Percentiles rank a stretch among this genome's conserved stretches.
phyloP scores from a whole-genome alignment of 768 basidiomycete genomes.

The Pisolithus microcarpus region DNA sequence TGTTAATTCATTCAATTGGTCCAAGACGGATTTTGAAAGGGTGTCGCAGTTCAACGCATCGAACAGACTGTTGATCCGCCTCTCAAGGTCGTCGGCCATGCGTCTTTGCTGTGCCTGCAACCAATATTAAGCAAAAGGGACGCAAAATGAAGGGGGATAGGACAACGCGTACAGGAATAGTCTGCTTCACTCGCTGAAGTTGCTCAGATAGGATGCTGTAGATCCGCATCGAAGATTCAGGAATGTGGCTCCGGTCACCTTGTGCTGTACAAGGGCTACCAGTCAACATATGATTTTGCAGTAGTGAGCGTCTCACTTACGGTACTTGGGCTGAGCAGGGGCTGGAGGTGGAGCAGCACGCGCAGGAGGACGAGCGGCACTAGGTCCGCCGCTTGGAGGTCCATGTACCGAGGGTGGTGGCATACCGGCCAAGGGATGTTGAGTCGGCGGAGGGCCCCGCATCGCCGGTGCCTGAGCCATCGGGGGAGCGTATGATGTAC shows the following conservation, averaged over 20 bases:
- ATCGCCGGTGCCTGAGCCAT: slow-evolving; percentile 23
- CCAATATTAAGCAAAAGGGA: neutral
- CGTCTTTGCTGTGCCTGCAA: slow-evolving; percentile 76
- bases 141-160: neutral
- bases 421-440: slow-evolving; percentile 9
- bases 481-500: slow-evolving; percentile 25
- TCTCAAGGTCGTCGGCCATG: slow-evolving; percentile 79
- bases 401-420: slow-evolving; percentile 7
- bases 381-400: slow-evolving; percentile 24
- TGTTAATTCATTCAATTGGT: slow-evolving; percentile 62
- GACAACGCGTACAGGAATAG: slow-evolving; percentile 53
- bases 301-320: slow-evolving; percentile 33
- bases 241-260: slow-evolving; percentile 91
- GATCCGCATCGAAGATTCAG: slow-evolving; percentile 56
- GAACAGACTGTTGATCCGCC: slow-evolving; percentile 78
- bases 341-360: slow-evolving; percentile 31
- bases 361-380: slow-evolving; percentile 15
- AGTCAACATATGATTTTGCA: neutral
- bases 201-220: slow-evolving; percentile 60
- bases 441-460: slow-evolving; percentile 19
- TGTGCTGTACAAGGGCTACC: slow-evolving; percentile 44
- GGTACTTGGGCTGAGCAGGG: slow-evolving; percentile 49
- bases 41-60: slow-evolving; percentile 91
- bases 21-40: slow-evolving; percentile 60
- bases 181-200: slow-evolving; percentile 62